phyloP scores from a whole-genome alignment of 345 rosid species.

The Bretschneidera sinensis region DNA sequence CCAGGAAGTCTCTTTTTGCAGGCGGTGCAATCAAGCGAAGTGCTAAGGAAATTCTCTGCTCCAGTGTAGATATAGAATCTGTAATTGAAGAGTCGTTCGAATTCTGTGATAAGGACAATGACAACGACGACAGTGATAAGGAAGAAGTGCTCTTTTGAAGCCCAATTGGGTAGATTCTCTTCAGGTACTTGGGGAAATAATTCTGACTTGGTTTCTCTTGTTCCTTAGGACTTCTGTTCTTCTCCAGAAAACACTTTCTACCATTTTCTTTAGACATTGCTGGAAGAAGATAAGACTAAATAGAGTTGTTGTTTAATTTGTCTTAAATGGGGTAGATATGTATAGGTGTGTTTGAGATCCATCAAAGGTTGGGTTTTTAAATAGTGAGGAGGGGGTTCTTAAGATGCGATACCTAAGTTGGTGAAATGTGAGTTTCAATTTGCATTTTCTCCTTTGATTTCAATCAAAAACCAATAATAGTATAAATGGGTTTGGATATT shows the following conservation, averaged over 20 bases:
- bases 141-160: conserved; percentile 72
- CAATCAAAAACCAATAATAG: conserved; percentile 26
- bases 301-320: not conserved
- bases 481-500: too few species aligned
- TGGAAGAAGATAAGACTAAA: conserved; percentile 10
- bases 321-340: conserved; percentile 21
- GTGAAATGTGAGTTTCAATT: conserved; percentile 59
- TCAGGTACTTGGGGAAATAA: conserved; percentile 59
- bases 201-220: conserved; percentile 37
- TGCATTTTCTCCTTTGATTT: conserved; percentile 23
- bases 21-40: conserved; percentile 53
- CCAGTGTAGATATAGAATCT: conserved; percentile 35
- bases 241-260: conserved; percentile 41
- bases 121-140: conserved; percentile 67
- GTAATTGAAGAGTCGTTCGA: conserved; percentile 74
- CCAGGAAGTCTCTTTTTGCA: conserved; percentile 34
- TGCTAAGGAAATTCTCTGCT: conserved; percentile 52
- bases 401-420: conserved; percentile 38
- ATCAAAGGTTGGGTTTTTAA: conserved; percentile 8
- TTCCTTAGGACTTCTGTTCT: conserved; percentile 26
- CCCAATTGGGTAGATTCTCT: conserved; percentile 78
- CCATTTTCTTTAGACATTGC: conserved; percentile 35
- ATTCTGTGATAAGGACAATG: conserved; percentile 79
- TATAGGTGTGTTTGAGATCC: conserved; percentile 15
- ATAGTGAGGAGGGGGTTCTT: conserved; percentile 5